phyloP scores from a whole-genome alignment of 2,329 filamentous ascomycete genomes.

The Penicillium nordicum region DNA sequence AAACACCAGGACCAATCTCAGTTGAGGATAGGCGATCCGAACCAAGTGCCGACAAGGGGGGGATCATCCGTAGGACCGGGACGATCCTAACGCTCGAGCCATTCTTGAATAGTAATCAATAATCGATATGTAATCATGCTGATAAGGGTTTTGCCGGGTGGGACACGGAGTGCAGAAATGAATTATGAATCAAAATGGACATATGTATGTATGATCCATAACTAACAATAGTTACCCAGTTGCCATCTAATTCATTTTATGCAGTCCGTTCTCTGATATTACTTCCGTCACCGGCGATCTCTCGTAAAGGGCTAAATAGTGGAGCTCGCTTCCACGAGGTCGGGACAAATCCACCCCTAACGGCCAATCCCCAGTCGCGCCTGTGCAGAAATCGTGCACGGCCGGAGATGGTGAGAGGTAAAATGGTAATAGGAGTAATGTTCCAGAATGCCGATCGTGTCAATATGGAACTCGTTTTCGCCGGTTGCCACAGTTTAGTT shows the following conservation, averaged over 20 bases:
- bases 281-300: conserved; percentile 16
- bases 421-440: conserved; percentile 4
- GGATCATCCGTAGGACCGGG: conserved; percentile 8
- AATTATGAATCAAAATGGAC: neutral
- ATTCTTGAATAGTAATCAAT: neutral
- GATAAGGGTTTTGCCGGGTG: neutral
- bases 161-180: neutral
- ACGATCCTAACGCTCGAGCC: conserved; percentile 11
- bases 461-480: conserved; percentile 1
- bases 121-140: neutral
- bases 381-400: conserved; percentile 23
- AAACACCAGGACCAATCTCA: neutral
- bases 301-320: conserved; percentile 17
- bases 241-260: neutral
- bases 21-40: conserved; percentile 7
- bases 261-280: neutral
- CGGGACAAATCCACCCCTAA: conserved; percentile 14
- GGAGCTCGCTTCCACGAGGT: conserved; percentile 28
- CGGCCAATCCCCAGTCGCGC: conserved; percentile 19
- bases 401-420: neutral
- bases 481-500: neutral
- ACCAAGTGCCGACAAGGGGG: conserved; percentile 10
- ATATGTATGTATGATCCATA: neutral
- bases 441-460: conserved; percentile 26
- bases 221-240: neutral